Evolutionary conservation across 23 red algal genomes (phyloP), one percentile per base, ranked within the genome.

Genomic region (Gracilaria caudata): DNA sequence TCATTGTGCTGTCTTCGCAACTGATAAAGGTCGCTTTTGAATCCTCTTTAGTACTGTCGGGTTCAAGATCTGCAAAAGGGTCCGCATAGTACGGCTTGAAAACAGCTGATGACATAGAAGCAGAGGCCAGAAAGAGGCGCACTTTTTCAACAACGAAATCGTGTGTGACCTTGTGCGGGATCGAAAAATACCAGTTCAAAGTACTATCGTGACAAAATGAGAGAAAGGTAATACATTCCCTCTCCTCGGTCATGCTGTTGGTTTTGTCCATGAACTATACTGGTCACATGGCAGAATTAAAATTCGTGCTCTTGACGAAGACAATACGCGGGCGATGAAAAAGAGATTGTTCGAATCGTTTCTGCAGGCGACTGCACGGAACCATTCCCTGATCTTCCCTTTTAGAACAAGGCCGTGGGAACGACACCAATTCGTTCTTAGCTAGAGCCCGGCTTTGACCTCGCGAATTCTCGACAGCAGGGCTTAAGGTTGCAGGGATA

Each of bases 61-160:
- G 5, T 10, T 29, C 23, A 33, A 21, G 11, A 49, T 75, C 70
- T 19, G 30, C 61, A 26, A 75, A 75, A 49, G 70, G 70, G 49
- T 75, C 39, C 14, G 25, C 21, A 21, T 47, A 30, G n/a, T 75
- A 75, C 40, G 70, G 70, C 33, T 75, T 75, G 70, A 75, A 75
- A 49, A 75, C 43, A 17, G 70, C 70, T 29, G 70, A 46, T 20
- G 70, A 75, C 39, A 75, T 75, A 12, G 37, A 43, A 75, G 49
- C 40, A 46, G 29, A 75, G 11, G 70, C 70, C 5, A 75, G 37
- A 49, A 75, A 75, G 7, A 43, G 39, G 70, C 40, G 37, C 7
- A 75, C 70, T 26, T 75, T 46, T 24, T 47, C 29, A 49, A 46
- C 16, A 8, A 75, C 28, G n/a, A 75, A 75, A 25, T 47, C 20